phyloP scores from a whole-genome alignment of 1,284 basidiomycete species.

The Cutaneotrichosporon dermatis region DNA sequence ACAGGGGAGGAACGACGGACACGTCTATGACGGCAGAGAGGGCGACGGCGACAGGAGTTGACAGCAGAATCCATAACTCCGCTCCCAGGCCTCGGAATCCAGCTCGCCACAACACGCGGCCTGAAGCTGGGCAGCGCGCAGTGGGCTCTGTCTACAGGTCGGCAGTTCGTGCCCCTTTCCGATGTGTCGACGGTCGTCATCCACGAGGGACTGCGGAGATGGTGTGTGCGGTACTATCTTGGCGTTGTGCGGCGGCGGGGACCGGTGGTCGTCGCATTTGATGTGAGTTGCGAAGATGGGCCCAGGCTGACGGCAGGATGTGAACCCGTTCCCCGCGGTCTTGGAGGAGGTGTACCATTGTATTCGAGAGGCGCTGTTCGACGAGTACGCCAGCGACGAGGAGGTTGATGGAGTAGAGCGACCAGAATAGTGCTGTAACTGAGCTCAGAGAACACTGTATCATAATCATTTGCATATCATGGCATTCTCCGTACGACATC shows the following conservation, averaged over 20 bases:
- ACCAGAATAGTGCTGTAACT: too few species aligned
- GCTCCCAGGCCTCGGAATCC: conserved; percentile 58
- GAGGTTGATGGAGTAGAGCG: background rate
- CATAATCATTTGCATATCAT: background rate
- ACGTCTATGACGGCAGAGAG: too few species aligned
- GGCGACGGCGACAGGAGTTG: conserved; percentile 1
- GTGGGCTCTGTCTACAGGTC: conserved; percentile 4
- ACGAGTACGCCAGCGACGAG: conserved; percentile 26
- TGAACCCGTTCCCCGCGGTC: conserved; percentile 27
- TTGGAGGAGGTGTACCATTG: conserved; percentile 37
- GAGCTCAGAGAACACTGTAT: too few species aligned
- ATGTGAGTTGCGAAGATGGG: conserved; percentile 22
- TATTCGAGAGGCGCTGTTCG: conserved; percentile 30
- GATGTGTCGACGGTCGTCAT: conserved; percentile 35
- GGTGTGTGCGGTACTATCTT: conserved; percentile 38
- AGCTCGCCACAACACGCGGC: conserved; percentile 54
- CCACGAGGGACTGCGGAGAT: conserved; percentile 38
- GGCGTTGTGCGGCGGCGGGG: conserved; percentile 27
- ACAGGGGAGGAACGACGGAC: too few species aligned
- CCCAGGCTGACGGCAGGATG: conserved; percentile 18
- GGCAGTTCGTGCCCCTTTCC: conserved; percentile 30
- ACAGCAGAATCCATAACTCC: conserved; percentile 38
- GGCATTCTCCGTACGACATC: background rate
- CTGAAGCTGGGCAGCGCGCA: conserved; percentile 10
- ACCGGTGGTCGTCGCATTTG: conserved; percentile 27